Evolutionary conservation across 1,284 basidiomycete species (phyloP), one percentile per base, ranked within the genome.

Genomic region (Puccinia hordei): DNA sequence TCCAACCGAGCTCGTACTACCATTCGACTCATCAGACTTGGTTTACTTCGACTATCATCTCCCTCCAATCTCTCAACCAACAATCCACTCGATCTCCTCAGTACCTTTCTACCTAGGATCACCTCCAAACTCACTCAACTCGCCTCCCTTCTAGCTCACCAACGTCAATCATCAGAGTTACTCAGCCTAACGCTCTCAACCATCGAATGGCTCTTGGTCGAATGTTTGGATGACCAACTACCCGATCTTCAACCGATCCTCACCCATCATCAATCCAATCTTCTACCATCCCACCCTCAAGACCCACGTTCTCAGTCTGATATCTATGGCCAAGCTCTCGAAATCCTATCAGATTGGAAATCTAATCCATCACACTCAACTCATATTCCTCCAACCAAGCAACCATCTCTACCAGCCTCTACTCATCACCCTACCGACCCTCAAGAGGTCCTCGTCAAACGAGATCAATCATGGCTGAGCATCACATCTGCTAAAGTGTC

Each of bases 191-290:
- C 35, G 17, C 35, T 73, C 33, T 27, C n/a, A 6, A 59, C 71
- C 30, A 57, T 73, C n/a, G 51, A 73, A 57, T 73, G 71, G 71
- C 17, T 73, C 51, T 30, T 73, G 35, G 49, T 73, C 8, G 53
- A 73, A 57, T 73, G 71, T 44, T 73, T 73, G 38, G 71, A 73
- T 73, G 71, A 73, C 33, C 22, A 73, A 22, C 55, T 73, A 41
- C 55, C 71, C 10, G 71, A 73, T 53, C 15, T 73, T 55, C 71
- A 57, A 59, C 53, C 57, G 27, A 57, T 73, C 22, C n/a, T 73
- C 38, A 17, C 38, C 24, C 6, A 22, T 44, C 2, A 3, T 59
- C 33, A 73, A 55, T 33, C 44, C 55, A 51, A 38, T 17, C 35
- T 33, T 17, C 12, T 41, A 13, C 53, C 57, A 41, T 19, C 33